A percentile compares a stretch with the other conserved stretches of the same genome.
These are phyloP conservation scores for Fusarium ramigenum DNA, from an alignment of 2,329 filamentous ascomycete species.

Conservation along the genomic window DNA sequence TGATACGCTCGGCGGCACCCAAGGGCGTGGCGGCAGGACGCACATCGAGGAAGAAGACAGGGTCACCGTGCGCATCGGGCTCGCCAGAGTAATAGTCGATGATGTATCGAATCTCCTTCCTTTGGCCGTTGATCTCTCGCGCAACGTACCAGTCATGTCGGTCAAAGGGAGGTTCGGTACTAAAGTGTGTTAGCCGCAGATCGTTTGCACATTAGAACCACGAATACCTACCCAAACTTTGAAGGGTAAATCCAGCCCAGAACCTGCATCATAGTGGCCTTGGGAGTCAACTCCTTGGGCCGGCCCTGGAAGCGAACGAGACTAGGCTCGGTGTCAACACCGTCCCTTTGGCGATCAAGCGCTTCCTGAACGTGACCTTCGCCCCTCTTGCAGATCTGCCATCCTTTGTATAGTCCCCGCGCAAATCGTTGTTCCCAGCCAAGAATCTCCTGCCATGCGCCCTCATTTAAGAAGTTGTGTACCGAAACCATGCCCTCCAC, in stretches of 20 bases:
- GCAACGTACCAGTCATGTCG: conserved; percentile 97
- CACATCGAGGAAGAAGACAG: conserved; percentile 96
- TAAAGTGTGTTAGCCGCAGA: conserved; percentile 47
- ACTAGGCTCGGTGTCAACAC: conserved; percentile 69
- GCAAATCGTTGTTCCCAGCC: conserved; percentile 91
- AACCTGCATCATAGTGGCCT: conserved; percentile 84
- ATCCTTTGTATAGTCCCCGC: conserved; percentile 75
- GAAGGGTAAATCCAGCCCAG: conserved; percentile 82
- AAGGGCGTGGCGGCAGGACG: conserved; percentile 86
- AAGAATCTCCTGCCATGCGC: conserved; percentile 94
- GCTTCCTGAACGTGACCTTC: conserved; percentile 67
- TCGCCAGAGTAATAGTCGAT: conserved; percentile 96
- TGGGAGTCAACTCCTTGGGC: conserved; percentile 89
- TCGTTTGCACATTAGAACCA: neutral
- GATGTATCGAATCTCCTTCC: conserved; percentile 87
- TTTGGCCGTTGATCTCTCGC: conserved; percentile 72
- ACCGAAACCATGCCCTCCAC: conserved; percentile 98
- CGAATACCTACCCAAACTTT: conserved; percentile 73
- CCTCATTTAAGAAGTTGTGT: conserved; percentile 98
- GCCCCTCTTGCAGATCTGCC: conserved; percentile 77
- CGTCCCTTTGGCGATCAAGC: conserved; percentile 62
- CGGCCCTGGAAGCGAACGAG: conserved; percentile 89
- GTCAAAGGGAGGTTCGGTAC: conserved; percentile 89
- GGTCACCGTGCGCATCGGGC: conserved; percentile 84
- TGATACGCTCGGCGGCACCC: conserved; percentile 80